Base-by-base conservation (phyloP, 345 rosid species). In the Carallia brachiata region DNA sequence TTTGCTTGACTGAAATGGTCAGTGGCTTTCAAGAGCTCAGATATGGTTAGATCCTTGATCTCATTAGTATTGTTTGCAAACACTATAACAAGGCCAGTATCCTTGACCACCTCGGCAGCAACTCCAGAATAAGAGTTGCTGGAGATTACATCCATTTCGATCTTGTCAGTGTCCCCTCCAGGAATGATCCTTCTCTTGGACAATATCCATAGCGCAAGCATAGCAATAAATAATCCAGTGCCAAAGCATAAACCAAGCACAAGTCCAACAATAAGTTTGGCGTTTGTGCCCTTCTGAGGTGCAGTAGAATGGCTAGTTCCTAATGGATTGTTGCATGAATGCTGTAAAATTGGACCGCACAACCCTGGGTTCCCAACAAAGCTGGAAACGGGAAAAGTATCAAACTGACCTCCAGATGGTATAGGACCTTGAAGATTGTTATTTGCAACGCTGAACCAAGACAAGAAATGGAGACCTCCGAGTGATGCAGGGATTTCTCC, bases 331-430 rank as follows among this genome's bases (percentile, higher is more conserved):
- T 80, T 32, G 70, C 97, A 94, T 61, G 83, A 64, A 54, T 75
- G 86, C 72, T 73, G 85, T 66, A 94, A 68, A 69, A 79, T 63
- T 28, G 74, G 40, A 65, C 98, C 96, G 19, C 97, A 94, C 68
- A 91, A 65, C 68, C 82, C 84, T 0, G 83, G 88, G 67, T 91
- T 94, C 69, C 97, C 97, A 18, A 76, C 80, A 74, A 91, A 94
- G 78, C 90, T 87, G 71, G 86, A 53, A 73, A 60, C 70, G 23
- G 83, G 72, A 78, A 95, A 95, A 23, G 97, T 90, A 68, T 95
- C 93, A 72, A 94, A 95, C 83, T 95, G 99, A 73, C 87, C 84
- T 18, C 99, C 97, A 53, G 86, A 71, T 36, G 99, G 99, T 66
- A 95, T 63, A n/a, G 86, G 80, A 39, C 99, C 99, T 58, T 82